Percentiles rank a stretch among this genome's conserved stretches.
phyloP scores from a whole-genome alignment of 176 grass and related monocot species.

The Avena sativa region DNA sequence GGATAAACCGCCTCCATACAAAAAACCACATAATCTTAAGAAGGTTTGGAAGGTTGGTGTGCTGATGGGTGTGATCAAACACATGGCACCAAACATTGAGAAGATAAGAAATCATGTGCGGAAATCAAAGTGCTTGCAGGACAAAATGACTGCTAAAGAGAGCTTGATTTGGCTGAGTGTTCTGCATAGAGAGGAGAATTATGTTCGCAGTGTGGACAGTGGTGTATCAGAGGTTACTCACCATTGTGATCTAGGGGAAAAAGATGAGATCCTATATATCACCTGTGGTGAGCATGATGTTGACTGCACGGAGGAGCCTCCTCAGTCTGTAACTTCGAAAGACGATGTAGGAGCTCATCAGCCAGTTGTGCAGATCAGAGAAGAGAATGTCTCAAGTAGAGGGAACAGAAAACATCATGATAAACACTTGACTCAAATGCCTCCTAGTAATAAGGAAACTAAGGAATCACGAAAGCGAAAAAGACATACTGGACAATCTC shows the following conservation, averaged over 20 bases:
- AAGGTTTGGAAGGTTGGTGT: conserved; percentile 73
- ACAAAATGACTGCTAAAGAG: conserved; percentile 74
- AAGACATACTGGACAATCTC: not conserved
- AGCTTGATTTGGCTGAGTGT: conserved; percentile 86
- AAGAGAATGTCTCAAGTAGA: conserved; percentile 11
- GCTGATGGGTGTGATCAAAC: conserved; percentile 58
- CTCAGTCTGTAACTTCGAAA: conserved; percentile 57
- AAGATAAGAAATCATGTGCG: conserved; percentile 47
- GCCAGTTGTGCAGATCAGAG: conserved; percentile 39
- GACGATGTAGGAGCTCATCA: conserved; percentile 46
- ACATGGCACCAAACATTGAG: conserved; percentile 62
- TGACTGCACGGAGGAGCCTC: conserved; percentile 50
- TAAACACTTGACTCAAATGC: conserved; percentile 35
- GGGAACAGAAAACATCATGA: not conserved
- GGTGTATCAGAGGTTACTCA: conserved; percentile 43
- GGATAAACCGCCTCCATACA: conserved; percentile 49
- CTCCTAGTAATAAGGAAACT: conserved; percentile 33
- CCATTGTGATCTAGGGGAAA: conserved; percentile 43
- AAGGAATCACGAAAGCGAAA: conserved; percentile 24
- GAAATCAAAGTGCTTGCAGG: conserved; percentile 68
- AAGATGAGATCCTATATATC: conserved; percentile 53
- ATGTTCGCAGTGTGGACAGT: conserved; percentile 39
- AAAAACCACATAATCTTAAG: conserved; percentile 70
- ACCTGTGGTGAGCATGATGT: conserved; percentile 80
- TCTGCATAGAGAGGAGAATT: conserved; percentile 67